Base-by-base conservation (phyloP, 2,329 filamentous ascomycete species). In the Aspergillus neoniger region DNA sequence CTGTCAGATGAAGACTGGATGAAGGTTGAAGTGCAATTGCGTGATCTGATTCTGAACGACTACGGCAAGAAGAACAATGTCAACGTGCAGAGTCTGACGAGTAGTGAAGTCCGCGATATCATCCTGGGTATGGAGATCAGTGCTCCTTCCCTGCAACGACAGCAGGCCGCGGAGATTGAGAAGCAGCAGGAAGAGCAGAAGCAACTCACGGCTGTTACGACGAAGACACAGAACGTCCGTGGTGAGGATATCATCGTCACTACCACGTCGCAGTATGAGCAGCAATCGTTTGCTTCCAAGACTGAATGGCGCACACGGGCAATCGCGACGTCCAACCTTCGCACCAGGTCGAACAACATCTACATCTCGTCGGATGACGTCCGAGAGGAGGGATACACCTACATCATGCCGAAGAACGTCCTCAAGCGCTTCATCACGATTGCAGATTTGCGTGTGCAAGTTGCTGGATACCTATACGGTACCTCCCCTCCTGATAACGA, bases 11-110 rank as follows among this genome's bases (percentile, higher is more conserved):
- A 99, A 70, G 93, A 96, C 65, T 99, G 95, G 95, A 95, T 99
- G 79, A 97, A 97, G 86, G 92, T 99, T n/a, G 95, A 99, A 83
- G 92, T 92, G 49, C 91, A 96, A 74, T 82, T 99, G 44, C 89
- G 95, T 76, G 95, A 99, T 82, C 82, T 99, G 66, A 99, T 99
- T 70, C 76, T 99, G 68, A 97, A 98, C 68, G 95, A 99, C 75
- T 99, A 99, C 74, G 95, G 95, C 74, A 99, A 98, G 86, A 99
- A 99, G 86, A 99, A 99, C 83, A 99, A 98, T 69, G 95, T 99
- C 81, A 99, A 99, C 70, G 94, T 95, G 12, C 96, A 96, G 15
- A 96, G 92, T 76, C 83, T 99, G 78, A 99, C 95, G 1, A 96
- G 88, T 74, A 96, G 91, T 70, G 95, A 99, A 86, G 95, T 99